Evolutionary conservation across 352 stramenopile species (phyloP), one percentile per base, ranked within the genome.

Genomic region (Phytophthora meadii): DNA sequence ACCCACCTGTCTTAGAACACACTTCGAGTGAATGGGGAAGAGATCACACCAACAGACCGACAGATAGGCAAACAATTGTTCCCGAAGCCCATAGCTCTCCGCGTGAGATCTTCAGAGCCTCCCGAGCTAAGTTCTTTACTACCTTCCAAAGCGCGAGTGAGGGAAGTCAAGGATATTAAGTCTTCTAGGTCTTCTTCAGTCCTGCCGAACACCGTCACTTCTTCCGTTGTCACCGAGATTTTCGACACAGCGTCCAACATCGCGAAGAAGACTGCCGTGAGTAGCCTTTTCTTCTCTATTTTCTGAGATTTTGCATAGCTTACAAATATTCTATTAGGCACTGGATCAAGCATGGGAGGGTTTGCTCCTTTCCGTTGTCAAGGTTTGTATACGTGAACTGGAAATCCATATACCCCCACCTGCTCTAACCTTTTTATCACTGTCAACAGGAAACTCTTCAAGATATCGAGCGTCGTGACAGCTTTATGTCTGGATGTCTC

Each of bases 391-490:
- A 5, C 27, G 6, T 1, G 4, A 30, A 30, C 27, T 30, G 27
- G 27, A 30, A 22, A 30, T 30, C 27, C 27, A 30, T 22, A 22
- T 22, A 22, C 22, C 22, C 22, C 22, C 22, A 22, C 22, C 22
- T 22, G 22, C 22, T 30, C 27, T 53, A 53, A 51, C 28, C 0
- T 22, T 19, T n/a, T 3, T 10, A 28, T n/a, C 40, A 3, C 28
- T 39, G 5, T 40, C 2, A 34, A 36, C 54, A 89, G 79, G 79
- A 92, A 51, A 92, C 84, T 17, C 60, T 94, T 32, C 68, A 89
- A 60, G 82, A 92, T 48, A 87, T 92, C 4, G 74, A 86, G 47
- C 73, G 77, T 22, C 77, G 76, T 7, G 84, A 92, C 61, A 89
- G 69, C 56, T 84, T 80, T 57, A 81, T 92, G 71, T 70, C 82